Evolutionary conservation across 1,139 yeast genomes (phyloP).

Genomic region (Suhomyces wounanorum): DNA sequence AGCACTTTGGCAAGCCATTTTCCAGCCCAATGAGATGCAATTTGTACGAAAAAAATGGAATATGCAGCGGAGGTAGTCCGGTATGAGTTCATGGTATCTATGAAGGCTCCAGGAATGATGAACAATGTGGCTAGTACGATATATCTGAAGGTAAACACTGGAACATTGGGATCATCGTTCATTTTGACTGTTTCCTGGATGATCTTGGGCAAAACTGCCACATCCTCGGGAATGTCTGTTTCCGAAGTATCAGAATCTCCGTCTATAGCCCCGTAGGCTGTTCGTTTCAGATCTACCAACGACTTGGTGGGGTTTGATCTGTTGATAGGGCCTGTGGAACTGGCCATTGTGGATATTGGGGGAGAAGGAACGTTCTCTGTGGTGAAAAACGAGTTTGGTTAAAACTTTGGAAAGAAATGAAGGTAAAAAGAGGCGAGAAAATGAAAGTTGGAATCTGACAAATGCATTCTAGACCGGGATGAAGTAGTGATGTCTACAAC

Average conservation of each 20-base stretch:
- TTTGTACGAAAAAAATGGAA: slow-evolving; percentile 25
- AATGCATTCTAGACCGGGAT: not conserved
- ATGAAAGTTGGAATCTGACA: not conserved
- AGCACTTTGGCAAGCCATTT: slow-evolving; percentile 20
- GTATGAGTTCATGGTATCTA: slow-evolving; percentile 25
- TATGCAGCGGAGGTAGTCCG: slow-evolving; percentile 26
- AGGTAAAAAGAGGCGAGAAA: not conserved
- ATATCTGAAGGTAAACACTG: slow-evolving; percentile 21
- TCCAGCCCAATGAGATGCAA: slow-evolving; percentile 24
- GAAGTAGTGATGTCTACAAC: not conserved
- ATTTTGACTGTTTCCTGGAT: slow-evolving; percentile 22
- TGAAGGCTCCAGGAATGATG: slow-evolving; percentile 25
- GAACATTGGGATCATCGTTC: slow-evolving; percentile 20
- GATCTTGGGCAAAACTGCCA: slow-evolving; percentile 17
- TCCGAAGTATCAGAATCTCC: not conserved
- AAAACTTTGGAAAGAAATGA: not conserved
- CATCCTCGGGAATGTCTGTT: slow-evolving; percentile 7
- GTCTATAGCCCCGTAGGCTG: not conserved
- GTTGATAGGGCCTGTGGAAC: not conserved
- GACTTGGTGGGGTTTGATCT: not conserved
- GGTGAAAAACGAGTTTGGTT: too few relatives aligned
- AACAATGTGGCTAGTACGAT: slow-evolving; percentile 20
- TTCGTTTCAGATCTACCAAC: not conserved
- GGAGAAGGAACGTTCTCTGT: too few relatives aligned
- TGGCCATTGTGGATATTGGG: not conserved